Evolutionary conservation across 345 rosid species (phyloP), one percentile per base, ranked within the genome.

Genomic region (Anacardium occidentale): DNA sequence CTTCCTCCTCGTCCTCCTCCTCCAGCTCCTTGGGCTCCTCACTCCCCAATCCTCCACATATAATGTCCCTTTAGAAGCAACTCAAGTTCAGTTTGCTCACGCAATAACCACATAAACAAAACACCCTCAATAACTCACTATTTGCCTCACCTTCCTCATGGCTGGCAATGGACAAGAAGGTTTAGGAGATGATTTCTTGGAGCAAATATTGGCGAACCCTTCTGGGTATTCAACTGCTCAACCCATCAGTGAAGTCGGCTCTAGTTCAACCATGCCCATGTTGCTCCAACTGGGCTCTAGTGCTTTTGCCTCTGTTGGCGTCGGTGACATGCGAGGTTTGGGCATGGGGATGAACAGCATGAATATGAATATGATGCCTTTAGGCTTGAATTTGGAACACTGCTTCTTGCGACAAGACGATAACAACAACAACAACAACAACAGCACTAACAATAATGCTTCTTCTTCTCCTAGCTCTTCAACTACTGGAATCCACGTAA

Each of bases 161-260:
- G 90, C 91, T 25, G 90, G 91, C 40, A 79, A 78, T 77, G 81
- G 78, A 25, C 85, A 77, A 20, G 84, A 81, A 62, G 87, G 87
- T 8, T 56, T 89, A 10, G 90, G 89, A 50, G 91, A 89, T 72
- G 94, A 89, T 63, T 89, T 89, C 78, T 77, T 89, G 62, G 94
- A 89, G 82, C 91, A 89, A 88, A 85, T 89, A 79, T 70, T 89
- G 77, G 79, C 85, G 0, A 87, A 77, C 59, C 87, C 89, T 7
- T 75, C 82, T 8, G 83, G 83, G 6, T 87, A 85, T 37, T 83
- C 85, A 0, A 77, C 64, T 0, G 78, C 71, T 50, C 18, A 50
- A 13, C 18, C 3, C 6, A 69, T 69, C 2, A 75, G 34, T 14
- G 82, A 62, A 48, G 80, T 42, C 13, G 84, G 76, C 18, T 76